Evolutionary conservation across 306 rosid species (phyloP), one percentile per base, ranked within the genome.

Genomic region (Fragaria vesca): DNA sequence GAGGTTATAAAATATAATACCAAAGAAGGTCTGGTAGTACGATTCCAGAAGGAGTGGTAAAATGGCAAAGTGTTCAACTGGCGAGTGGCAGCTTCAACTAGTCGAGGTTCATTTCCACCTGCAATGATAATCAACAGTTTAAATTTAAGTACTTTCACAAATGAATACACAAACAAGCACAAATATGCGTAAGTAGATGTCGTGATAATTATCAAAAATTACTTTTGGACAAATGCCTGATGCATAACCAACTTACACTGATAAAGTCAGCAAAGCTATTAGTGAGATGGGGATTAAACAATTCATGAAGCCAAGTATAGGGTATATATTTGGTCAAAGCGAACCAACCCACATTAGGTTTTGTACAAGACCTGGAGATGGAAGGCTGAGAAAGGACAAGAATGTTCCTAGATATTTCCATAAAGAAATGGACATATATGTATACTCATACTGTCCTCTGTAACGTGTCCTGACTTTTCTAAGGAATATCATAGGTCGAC

Each of bases 41-140:
- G 97, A 82, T 95, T 95, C 99, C 99, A 95, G 79, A 95, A 95
- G n/a, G 99, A 95, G 79, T 95, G 99, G 84, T 95, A 95, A 84
- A 95, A 93, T 12, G 99, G 97, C 90, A 95, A 90, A 74, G 88
- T 95, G 72, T 90, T 93, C 79, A 95, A 81, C 81, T 95, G 99
- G 54, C 73, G 50, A 57, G 80, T 88, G 73, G 99, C 99, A 70
- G 97, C 99, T 6, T 87, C 97, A 79, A 95, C 86, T 68, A 95
- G 94, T 40, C 96, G 90, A 50, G 89, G 86, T 84, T 95, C 99
- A 83, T 73, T 93, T 21, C 99, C 99, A 26, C 99, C 99, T 95
- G 85, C 60, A 83, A 79, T 78, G 57, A 66, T 21, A 46, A 24
- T 10, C 62, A 46, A 72, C 1, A 69, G 8, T 42, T 52, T 73